phyloP scores from a whole-genome alignment of 306 rosid species.

The cucumber (Cucumis sativus) region DNA sequence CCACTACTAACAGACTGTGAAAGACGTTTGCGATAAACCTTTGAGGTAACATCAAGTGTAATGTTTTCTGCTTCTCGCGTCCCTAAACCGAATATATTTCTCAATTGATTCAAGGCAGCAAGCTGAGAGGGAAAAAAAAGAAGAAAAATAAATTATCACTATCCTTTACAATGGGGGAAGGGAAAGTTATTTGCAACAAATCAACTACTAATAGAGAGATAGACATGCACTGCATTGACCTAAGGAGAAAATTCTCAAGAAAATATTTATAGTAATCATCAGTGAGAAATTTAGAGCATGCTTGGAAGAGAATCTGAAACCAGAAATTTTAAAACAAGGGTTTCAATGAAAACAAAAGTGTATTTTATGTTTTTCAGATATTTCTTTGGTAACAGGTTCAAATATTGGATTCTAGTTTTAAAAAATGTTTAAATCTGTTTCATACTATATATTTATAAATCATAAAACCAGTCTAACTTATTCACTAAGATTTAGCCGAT shows the following conservation, averaged over 20 bases:
- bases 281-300: background rate
- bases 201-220: background rate
- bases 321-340: too few species aligned
- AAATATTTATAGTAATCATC: background rate
- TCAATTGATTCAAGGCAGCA: constrained; percentile 60
- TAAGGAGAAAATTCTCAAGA: background rate
- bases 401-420: too few species aligned
- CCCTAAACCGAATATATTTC: constrained; percentile 88
- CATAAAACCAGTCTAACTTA: too few species aligned
- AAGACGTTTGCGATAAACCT: constrained; percentile 76
- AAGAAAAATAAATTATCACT: background rate
- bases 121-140: constrained; percentile 23
- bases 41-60: constrained; percentile 57
- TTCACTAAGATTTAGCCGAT: too few species aligned
- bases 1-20: constrained; percentile 55
- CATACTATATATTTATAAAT: too few species aligned
- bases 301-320: too few species aligned
- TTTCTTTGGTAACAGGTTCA: too few species aligned
- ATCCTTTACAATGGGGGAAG: background rate
- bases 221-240: background rate
- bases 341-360: too few species aligned
- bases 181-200: background rate
- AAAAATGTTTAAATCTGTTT: too few species aligned
- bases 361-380: too few species aligned
- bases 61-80: constrained; percentile 83